phyloP scores from a whole-genome alignment of 2,329 filamentous ascomycete species.

The Ascochyta viciae-villosae region DNA sequence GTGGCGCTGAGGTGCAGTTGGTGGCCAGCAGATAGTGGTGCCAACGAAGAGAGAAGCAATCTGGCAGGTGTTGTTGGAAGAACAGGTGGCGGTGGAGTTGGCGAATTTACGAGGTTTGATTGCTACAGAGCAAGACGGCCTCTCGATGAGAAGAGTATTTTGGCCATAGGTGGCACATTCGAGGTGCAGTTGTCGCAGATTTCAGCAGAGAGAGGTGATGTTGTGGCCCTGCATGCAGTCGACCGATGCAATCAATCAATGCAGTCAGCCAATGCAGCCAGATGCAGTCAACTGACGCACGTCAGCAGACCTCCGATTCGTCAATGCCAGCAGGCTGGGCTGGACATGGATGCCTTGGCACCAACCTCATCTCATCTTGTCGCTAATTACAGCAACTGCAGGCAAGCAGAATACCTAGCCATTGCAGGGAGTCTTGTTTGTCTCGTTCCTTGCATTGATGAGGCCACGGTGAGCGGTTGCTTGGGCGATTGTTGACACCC shows the following conservation, averaged over 20 bases:
- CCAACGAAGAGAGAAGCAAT: no score
- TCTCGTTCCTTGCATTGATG: background rate
- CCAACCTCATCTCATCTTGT: background rate
- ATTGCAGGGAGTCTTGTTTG: background rate
- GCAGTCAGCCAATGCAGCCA: background rate
- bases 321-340: constrained; percentile 7
- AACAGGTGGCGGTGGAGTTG: background rate
- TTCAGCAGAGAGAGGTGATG: background rate
- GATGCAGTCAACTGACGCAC: background rate
- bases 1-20: background rate
- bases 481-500: constrained; percentile 13
- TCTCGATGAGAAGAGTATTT: no score
- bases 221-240: background rate
- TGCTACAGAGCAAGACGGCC: background rate
- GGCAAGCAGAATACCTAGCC: background rate
- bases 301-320: constrained; percentile 15
- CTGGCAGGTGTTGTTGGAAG: background rate
- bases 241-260: background rate
- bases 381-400: background rate
- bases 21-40: no score
- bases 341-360: constrained; percentile 8
- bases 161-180: background rate
- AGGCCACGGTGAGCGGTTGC: background rate
- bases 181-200: background rate
- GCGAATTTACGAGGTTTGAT: background rate